Evolutionary conservation across 2,329 filamentous ascomycete species (phyloP).

Genomic region (Claviceps sp.): DNA sequence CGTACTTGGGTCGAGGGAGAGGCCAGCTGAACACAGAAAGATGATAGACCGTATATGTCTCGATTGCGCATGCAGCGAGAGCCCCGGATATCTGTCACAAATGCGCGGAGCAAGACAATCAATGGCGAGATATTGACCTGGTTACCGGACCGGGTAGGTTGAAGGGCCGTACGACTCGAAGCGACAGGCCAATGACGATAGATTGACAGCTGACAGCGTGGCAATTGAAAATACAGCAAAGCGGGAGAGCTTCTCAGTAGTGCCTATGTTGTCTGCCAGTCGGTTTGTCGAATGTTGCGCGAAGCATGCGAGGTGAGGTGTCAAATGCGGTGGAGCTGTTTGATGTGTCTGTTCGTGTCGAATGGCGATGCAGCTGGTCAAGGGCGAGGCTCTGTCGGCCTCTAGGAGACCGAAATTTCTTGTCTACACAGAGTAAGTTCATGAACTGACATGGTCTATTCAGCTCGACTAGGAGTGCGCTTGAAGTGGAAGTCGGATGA

Average conservation of each 20-base stretch:
- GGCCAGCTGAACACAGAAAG: neutral
- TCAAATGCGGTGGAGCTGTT: constrained; percentile 8
- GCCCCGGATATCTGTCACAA: neutral
- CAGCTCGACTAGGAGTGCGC: no score
- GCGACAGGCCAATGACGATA: neutral
- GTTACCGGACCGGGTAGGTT: neutral
- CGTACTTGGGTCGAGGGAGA: neutral
- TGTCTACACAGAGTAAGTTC: no score
- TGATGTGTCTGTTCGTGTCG: constrained; percentile 1
- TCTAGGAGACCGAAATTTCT: neutral
- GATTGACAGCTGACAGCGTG: neutral
- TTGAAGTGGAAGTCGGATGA: neutral
- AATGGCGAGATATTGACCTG: neutral
- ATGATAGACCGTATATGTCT: neutral
- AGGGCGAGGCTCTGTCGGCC: neutral
- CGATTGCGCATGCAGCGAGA: neutral
- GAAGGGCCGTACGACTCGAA: neutral
- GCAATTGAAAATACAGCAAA: neutral
- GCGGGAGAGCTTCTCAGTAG: neutral
- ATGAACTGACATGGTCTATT: no score
- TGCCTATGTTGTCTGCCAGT: neutral
- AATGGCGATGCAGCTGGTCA: neutral
- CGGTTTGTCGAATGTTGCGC: constrained; percentile 2
- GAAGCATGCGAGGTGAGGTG: constrained; percentile 12
- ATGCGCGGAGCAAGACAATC: neutral